Evolutionary conservation across 2,329 filamentous ascomycete species (phyloP), one percentile per base, ranked within the genome.

Genomic region (Aspergillus tamarii): DNA sequence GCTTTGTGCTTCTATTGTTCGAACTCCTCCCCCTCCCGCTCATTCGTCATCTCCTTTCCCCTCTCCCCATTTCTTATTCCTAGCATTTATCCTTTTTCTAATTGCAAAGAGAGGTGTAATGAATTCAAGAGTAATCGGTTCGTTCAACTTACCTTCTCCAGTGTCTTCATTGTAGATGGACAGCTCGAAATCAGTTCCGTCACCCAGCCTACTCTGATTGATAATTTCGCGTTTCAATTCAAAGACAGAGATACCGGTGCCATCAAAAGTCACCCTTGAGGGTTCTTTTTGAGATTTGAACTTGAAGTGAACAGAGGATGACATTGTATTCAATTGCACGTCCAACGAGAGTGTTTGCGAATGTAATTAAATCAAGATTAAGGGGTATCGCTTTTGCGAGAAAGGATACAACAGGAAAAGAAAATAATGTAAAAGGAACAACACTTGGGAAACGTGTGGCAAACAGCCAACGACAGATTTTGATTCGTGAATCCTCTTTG

Each of bases 191-290:
- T 99, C 95, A 69, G 92, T 93, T 66, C 95, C 95, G 81, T 98
- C 94, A 71, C 95, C 95, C 70, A 99, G 87, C 66, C 92, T 93
- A 80, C 93, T 96, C 79, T 94, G 92, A 78, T 87, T 89, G 83
- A 99, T 99, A 75, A 99, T 99, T 82, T 98, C 95, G 83, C 94
- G 91, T 84, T 99, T 99, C 76, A 99, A 86, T 78, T 99, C 96
- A 82, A 98, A 99, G 68, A 98, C 95, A 66, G 94, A 97, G 76
- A 98, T 96, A 80, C 93, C 93, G 73, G 94, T 97, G 76, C 95
- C 95, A 81, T 99, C 94, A 80, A 99, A 98, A 76, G 94, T 92
- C 74, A 99, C 93, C 76, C 94, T 89, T 63, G 93, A 93, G 65
- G 93, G 92, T 77, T 98, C 95, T 83, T 93, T 97, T 78, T 96